A percentile compares a stretch with the other conserved stretches of the same genome.
Evolutionary conservation across 2,329 filamentous ascomycete species (phyloP).

Genomic region (Curvularia sp.): DNA sequence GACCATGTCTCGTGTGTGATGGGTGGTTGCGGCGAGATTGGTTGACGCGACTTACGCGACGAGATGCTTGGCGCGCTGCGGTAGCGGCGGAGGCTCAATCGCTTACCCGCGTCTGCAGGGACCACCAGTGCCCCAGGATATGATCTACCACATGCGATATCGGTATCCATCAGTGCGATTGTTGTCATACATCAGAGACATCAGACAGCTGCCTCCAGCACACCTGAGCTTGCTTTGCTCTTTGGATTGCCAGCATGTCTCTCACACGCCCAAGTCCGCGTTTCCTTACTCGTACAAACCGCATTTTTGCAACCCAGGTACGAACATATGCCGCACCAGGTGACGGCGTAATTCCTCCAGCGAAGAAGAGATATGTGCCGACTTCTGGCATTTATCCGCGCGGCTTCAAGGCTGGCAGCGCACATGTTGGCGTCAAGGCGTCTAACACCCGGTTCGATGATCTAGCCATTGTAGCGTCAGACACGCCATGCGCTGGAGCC

Average conservation of each 20-base stretch:
- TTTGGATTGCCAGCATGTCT: constrained; percentile 32
- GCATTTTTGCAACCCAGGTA: constrained; percentile 47
- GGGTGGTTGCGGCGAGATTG: constrained; percentile 11
- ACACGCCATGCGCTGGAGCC: constrained; percentile 82
- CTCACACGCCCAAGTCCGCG: constrained; percentile 42
- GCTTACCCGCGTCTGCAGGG: neutral
- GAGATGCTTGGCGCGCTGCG: constrained; percentile 19
- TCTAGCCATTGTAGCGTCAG: constrained; percentile 85
- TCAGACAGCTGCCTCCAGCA: constrained; percentile 14
- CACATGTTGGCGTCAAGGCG: constrained; percentile 91
- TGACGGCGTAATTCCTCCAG: constrained; percentile 69
- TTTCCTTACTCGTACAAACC: constrained; percentile 36
- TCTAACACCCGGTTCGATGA: constrained; percentile 92
- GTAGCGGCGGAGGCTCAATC: constrained; percentile 3
- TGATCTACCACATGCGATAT: neutral
- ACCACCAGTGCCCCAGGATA: neutral
- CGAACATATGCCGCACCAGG: constrained; percentile 67
- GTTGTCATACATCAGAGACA: neutral
- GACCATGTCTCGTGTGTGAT: constrained; percentile 33
- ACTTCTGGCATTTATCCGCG: constrained; percentile 84
- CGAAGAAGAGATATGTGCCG: constrained; percentile 91
- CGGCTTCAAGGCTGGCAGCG: constrained; percentile 86
- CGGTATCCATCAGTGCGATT: neutral
- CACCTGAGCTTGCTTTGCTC: constrained; percentile 1
- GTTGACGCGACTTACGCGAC: constrained; percentile 37